These are phyloP conservation scores for Eucalyptus lansdowneana DNA, from an alignment of 345 rosid genomes.

Conservation along the genomic window DNA sequence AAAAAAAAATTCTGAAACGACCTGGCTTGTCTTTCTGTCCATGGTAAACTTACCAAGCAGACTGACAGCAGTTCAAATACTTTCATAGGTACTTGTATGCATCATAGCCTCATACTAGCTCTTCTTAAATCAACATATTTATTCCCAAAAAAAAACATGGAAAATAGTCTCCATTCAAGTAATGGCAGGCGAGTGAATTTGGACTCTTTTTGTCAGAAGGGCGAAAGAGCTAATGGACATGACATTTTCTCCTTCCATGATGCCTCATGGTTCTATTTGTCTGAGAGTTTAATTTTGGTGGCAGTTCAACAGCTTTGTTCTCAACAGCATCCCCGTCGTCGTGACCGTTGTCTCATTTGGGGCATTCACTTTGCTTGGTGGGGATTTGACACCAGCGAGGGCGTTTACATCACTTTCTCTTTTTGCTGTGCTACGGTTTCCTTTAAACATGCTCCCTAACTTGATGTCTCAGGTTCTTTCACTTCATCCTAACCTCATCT, in stretches of 20 bases:
- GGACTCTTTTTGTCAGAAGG: background rate
- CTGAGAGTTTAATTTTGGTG: background rate
- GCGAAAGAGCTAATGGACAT: background rate
- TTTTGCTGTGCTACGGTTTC: constrained; percentile 66
- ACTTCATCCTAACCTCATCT: background rate
- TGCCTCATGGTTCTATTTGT: background rate
- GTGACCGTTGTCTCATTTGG: constrained; percentile 91
- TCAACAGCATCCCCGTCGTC: constrained; percentile 80
- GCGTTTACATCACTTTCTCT: constrained; percentile 97
- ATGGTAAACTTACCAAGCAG: background rate
- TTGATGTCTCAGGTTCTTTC: constrained; percentile 65
- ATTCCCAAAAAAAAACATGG: background rate
- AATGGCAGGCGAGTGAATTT: background rate
- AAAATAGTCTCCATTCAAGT: background rate
- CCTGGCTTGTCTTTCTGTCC: background rate
- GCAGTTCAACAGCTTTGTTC: constrained; percentile 82
- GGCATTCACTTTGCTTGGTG: constrained; percentile 81
- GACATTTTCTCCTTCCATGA: background rate
- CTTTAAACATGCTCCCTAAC: constrained; percentile 81
- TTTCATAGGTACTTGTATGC: background rate
- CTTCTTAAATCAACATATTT: background rate
- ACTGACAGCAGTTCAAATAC: background rate
- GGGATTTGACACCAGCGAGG: constrained; percentile 86
- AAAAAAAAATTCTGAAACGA: background rate
- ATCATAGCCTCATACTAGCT: background rate